These are phyloP conservation scores for Tetrapisispora nanseiensis DNA, from an alignment of 805 yeast genomes.

Conservation along the genomic window DNA sequence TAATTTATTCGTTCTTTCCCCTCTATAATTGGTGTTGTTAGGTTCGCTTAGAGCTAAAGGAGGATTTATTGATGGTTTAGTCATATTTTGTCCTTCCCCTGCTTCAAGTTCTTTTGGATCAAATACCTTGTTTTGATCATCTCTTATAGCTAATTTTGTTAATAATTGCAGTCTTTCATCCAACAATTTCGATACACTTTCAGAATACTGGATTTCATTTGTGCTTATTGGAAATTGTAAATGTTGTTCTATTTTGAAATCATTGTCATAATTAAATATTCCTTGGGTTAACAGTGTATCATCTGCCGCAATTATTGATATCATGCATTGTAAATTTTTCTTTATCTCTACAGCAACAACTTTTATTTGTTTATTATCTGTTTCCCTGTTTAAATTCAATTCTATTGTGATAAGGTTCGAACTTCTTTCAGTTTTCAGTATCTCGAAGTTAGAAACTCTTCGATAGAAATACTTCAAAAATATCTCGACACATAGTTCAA, in stretches of 20 bases:
- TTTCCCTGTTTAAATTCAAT: constrained; percentile 1
- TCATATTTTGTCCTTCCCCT: background rate
- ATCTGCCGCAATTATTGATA: constrained; percentile 9
- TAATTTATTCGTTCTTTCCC: too few relatives aligned
- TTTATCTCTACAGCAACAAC: constrained; percentile 7
- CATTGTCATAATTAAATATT: constrained; percentile 10
- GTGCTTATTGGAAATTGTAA: constrained; percentile 8
- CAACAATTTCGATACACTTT: background rate
- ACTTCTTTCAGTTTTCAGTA: constrained; percentile 2
- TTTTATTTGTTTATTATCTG: constrained; percentile 2
- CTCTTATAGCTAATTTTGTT: background rate
- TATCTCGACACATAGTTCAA: constrained; percentile 6
- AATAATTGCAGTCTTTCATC: background rate
- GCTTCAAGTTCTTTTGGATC: background rate
- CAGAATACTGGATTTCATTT: background rate
- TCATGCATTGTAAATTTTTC: constrained; percentile 9
- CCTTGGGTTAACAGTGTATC: constrained; percentile 9
- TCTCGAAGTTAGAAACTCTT: background rate
- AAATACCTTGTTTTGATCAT: background rate
- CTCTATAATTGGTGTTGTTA: too few relatives aligned
- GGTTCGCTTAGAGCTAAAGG: background rate
- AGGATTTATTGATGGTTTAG: background rate
- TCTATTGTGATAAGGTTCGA: constrained; percentile 1
- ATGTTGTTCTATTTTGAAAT: constrained; percentile 3
- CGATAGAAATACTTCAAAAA: constrained; percentile 5